Percentiles rank a stretch among this genome's conserved stretches.
Evolutionary conservation across 306 rosid species (phyloP).

Genomic region (Casuarina cunninghamiana): DNA sequence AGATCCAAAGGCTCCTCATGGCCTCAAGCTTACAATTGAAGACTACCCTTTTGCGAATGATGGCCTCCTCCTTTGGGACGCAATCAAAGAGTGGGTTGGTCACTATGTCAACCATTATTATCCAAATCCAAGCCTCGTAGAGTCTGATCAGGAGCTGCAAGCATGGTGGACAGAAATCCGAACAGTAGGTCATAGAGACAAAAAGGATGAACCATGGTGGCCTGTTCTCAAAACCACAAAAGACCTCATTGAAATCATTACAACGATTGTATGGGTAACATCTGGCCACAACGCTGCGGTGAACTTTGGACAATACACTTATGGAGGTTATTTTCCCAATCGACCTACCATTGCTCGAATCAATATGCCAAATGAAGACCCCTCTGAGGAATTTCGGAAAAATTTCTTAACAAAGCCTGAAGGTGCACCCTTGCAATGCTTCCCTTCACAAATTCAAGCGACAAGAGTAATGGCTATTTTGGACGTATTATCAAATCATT

Average conservation of each 20-base stretch:
- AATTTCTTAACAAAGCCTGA: constrained; percentile 37
- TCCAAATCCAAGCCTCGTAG: neutral
- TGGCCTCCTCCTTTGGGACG: constrained; percentile 49
- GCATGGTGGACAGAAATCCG: constrained; percentile 74
- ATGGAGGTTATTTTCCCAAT: constrained; percentile 51
- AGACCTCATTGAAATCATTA: constrained; percentile 34
- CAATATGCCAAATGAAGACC: constrained; percentile 45
- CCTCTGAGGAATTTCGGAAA: constrained; percentile 26
- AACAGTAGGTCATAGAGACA: constrained; percentile 41
- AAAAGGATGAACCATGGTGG: constrained; percentile 63
- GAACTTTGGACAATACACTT: constrained; percentile 58
- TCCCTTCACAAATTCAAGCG: constrained; percentile 51
- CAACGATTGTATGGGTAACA: constrained; percentile 44
- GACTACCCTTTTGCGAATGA: constrained; percentile 57
- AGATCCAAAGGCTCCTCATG: constrained; percentile 47
- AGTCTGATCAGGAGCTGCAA: constrained; percentile 55
- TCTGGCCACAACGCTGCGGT: constrained; percentile 64
- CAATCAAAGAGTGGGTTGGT: constrained; percentile 41
- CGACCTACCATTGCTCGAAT: constrained; percentile 37
- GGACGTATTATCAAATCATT: constrained; percentile 47
- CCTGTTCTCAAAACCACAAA: constrained; percentile 37
- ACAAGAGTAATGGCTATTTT: constrained; percentile 37
- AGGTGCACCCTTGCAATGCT: constrained; percentile 25
- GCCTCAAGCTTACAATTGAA: constrained; percentile 38
- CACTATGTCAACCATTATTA: constrained; percentile 42